A percentile compares a stretch with the other conserved stretches of the same genome.
Evolutionary conservation across 2,329 filamentous ascomycete species (phyloP).

Genomic region (Aspergillus ochraceus): DNA sequence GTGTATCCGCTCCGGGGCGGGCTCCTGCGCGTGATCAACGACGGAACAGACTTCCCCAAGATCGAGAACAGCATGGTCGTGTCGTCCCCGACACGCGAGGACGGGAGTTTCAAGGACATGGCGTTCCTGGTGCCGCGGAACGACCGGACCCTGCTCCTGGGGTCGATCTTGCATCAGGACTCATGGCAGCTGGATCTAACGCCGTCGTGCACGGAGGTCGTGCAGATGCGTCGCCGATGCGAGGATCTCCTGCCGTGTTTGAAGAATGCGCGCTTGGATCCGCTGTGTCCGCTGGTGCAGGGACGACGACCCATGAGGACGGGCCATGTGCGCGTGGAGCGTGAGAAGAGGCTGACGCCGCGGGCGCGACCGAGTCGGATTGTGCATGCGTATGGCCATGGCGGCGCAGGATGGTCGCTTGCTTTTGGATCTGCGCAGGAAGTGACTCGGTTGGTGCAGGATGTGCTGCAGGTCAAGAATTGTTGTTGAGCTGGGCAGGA

Average conservation of each 20-base stretch:
- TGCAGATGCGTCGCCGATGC: slow-evolving; percentile 46
- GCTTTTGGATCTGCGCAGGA: slow-evolving; percentile 2
- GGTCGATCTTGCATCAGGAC: slow-evolving; percentile 6
- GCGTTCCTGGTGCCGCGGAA: slow-evolving; percentile 13
- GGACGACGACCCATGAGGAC: slow-evolving; percentile 42
- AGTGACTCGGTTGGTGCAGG: not conserved
- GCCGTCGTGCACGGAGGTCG: slow-evolving; percentile 41
- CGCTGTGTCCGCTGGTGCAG: slow-evolving; percentile 46
- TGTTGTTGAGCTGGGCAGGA: not conserved
- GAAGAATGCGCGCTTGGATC: slow-evolving; percentile 42
- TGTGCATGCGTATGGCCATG: slow-evolving; percentile 49
- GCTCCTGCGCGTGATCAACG: slow-evolving; percentile 49
- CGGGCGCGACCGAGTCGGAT: slow-evolving; percentile 28
- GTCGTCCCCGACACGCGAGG: slow-evolving; percentile 17
- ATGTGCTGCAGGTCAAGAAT: not conserved
- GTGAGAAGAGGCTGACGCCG: slow-evolving; percentile 30
- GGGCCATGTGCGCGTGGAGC: slow-evolving; percentile 46
- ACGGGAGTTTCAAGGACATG: slow-evolving; percentile 20
- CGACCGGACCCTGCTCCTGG: slow-evolving; percentile 10
- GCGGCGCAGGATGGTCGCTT: slow-evolving; percentile 43
- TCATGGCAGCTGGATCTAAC: slow-evolving; percentile 35
- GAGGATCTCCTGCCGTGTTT: slow-evolving; percentile 45
- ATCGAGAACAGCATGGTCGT: slow-evolving; percentile 44
- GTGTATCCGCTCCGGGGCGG: slow-evolving; percentile 47
- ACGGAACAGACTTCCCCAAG: slow-evolving; percentile 45